Conservation (phyloP, 164 flowering plant genomes). For the Nymphaea colorata region DNA sequence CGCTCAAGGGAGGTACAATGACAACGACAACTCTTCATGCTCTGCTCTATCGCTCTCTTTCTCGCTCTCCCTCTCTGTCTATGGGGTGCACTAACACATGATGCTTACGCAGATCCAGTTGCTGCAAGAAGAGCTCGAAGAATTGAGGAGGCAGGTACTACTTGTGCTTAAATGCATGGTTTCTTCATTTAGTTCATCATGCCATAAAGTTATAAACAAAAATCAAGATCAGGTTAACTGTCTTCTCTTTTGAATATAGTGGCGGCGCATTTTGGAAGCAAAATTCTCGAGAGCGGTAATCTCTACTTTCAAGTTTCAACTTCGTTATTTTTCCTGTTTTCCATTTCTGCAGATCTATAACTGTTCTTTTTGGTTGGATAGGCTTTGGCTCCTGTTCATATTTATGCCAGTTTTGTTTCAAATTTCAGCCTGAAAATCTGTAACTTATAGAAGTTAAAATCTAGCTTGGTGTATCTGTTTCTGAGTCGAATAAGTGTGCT, state of each 20-base stretch:
- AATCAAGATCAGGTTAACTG: not conserved
- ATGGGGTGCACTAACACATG: not conserved
- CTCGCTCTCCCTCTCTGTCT: not conserved
- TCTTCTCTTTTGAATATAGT: slow-evolving; percentile 11
- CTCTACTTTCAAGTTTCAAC: not conserved
- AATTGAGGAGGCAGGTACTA: slow-evolving; percentile 29
- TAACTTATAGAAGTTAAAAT: too few species aligned
- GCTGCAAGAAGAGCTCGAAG: slow-evolving; percentile 32
- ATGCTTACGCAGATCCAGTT: slow-evolving; percentile 22
- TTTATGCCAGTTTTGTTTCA: too few species aligned
- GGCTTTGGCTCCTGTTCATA: too few species aligned
- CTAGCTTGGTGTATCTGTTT: too few species aligned
- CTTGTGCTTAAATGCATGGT: too few species aligned
- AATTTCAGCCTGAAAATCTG: too few species aligned
- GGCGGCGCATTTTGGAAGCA: slow-evolving; percentile 21
- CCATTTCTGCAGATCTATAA: not conserved
- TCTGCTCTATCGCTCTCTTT: slow-evolving; percentile 2
- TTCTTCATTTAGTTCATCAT: not conserved
- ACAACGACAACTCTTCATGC: not conserved
- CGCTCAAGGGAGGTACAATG: slow-evolving; percentile 30
- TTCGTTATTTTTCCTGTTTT: not conserved
- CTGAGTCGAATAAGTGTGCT: too few species aligned
- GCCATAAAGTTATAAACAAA: too few species aligned
- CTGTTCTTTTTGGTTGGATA: too few species aligned
- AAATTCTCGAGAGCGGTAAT: slow-evolving; percentile 21